Base-by-base conservation (phyloP, 805 yeast genomes). In the Spathaspora gorwiae region DNA sequence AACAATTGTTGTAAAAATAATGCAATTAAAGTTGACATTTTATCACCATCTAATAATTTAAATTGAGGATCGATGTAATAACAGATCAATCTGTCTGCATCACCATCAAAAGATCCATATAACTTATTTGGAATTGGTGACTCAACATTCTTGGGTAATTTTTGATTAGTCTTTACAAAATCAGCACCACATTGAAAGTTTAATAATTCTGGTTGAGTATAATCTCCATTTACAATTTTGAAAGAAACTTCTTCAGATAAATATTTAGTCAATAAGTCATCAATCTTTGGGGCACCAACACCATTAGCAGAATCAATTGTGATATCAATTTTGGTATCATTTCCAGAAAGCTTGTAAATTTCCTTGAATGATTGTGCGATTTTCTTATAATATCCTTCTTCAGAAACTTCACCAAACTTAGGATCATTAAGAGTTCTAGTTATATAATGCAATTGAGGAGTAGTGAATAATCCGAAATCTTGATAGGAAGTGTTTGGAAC, bases 231-330 rank as follows among this genome's bases (percentile, higher is more conserved):
- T 15, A 83, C 75, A 26, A 74, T 56, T 26, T 53, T 43, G 37
- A 74, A 63, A 0, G 71, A 62, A 13, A 87, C 60, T 14, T 68
- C 55, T 2, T 72, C 62, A 2, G 59, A 47, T 39, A 83, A 61
- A 39, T 71, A 63, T 3, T 63, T 50, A 31, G 65, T 62, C 24
- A 79, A 65, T 34, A 90, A 65, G 24, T 72, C 68, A 24, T 62
- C 56, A 26, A 83, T 70, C 59, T 86, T 85, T 15, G 87, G 86
- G 1, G 90, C 96, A 13, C 99, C 99, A 35, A 94, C 87, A n/a
- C 99, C 99, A 61, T 94, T 94, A 7, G 99, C 99, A 35, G 90
- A 83, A 66, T 94, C 99, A 14, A 94, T 80, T 2, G 82, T 77
- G 53, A 90, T 72, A 26, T 66, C 59, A 33, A 80, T 68, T 40